These are phyloP conservation scores for Yarrowia porcina DNA, from an alignment of 805 yeast genomes.

Conservation along the genomic window DNA sequence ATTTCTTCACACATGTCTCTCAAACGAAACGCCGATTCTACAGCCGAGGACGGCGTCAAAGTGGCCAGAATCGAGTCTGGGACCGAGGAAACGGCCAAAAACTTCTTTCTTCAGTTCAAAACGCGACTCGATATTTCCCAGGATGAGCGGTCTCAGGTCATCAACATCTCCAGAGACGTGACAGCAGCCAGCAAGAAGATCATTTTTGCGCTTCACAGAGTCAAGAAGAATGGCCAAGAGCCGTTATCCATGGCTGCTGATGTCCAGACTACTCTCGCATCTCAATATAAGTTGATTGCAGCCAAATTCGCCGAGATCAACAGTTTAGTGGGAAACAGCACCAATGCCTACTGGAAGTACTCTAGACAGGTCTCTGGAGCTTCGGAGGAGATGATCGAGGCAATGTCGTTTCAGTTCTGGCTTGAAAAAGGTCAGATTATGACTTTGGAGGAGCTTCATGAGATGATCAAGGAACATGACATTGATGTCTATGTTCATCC, in stretches of 20 bases:
- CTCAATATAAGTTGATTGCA: background rate
- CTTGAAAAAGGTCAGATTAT: conserved; percentile 29
- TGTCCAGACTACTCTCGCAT: background rate
- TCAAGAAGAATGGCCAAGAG: background rate
- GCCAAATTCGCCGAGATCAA: conserved; percentile 1
- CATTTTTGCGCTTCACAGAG: conserved; percentile 35
- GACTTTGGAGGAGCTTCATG: conserved; percentile 25
- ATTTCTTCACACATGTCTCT: background rate
- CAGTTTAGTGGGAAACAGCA: background rate
- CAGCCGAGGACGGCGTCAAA: background rate
- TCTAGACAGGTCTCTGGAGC: conserved; percentile 31
- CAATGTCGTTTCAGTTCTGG: conserved; percentile 31
- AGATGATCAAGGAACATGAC: background rate
- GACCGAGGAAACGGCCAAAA: conserved; percentile 4
- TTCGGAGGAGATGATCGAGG: conserved; percentile 35
- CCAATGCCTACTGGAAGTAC: conserved; percentile 28
- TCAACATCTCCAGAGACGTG: conserved; percentile 41
- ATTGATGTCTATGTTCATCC: conserved; percentile 27
- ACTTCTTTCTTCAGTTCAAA: conserved; percentile 6
- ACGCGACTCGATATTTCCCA: conserved; percentile 34
- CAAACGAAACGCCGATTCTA: background rate
- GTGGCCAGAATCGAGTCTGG: background rate
- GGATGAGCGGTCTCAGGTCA: conserved; percentile 40
- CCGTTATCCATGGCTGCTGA: background rate
- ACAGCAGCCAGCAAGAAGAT: conserved; percentile 43